Evolutionary conservation across 1,139 yeast species (phyloP).

Genomic region (Meyerozyma smithsonii): DNA sequence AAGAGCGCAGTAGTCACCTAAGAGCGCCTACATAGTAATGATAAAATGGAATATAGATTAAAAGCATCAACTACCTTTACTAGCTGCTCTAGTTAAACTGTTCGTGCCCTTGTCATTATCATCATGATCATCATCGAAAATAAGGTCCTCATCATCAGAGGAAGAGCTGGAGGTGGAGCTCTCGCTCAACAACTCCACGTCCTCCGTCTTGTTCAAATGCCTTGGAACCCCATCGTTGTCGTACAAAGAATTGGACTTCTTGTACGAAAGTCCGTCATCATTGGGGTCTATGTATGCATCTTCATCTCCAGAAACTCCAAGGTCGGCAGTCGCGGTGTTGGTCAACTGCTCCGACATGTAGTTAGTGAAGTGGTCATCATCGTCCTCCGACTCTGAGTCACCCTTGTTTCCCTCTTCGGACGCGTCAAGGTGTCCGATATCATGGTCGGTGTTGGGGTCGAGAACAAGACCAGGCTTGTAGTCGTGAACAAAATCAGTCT

Average conservation of each 20-base stretch:
- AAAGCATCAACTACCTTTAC: slow-evolving; percentile 24
- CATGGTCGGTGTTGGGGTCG: slow-evolving; percentile 33
- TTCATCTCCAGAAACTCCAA: slow-evolving; percentile 41
- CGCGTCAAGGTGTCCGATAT: slow-evolving; percentile 16
- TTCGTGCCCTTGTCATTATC: slow-evolving; percentile 17
- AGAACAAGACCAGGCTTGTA: slow-evolving; percentile 32
- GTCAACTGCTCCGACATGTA: slow-evolving; percentile 82
- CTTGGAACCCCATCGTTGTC: slow-evolving; percentile 29
- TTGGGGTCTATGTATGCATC: slow-evolving; percentile 71
- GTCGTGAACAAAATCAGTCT: slow-evolving; percentile 11
- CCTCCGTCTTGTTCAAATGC: slow-evolving; percentile 10
- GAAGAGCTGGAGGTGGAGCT: slow-evolving; percentile 27
- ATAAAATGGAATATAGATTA: slow-evolving; percentile 1
- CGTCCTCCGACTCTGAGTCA: slow-evolving; percentile 27
- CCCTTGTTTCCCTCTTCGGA: slow-evolving; percentile 8
- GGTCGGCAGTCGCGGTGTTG: slow-evolving; percentile 54
- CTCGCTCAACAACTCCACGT: slow-evolving; percentile 25
- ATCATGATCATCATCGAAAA: slow-evolving; percentile 17
- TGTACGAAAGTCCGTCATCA: slow-evolving; percentile 75
- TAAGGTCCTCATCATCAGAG: slow-evolving; percentile 26
- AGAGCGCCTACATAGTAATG: background rate
- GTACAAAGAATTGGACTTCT: slow-evolving; percentile 59
- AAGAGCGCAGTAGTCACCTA: slow-evolving; percentile 10
- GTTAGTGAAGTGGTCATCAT: slow-evolving; percentile 54
- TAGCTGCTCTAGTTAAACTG: slow-evolving; percentile 38